A percentile compares a stretch with the other conserved stretches of the same genome.
Conservation (phyloP, 176 grass and related monocot species). For the Coix lacrymajobi region DNA sequence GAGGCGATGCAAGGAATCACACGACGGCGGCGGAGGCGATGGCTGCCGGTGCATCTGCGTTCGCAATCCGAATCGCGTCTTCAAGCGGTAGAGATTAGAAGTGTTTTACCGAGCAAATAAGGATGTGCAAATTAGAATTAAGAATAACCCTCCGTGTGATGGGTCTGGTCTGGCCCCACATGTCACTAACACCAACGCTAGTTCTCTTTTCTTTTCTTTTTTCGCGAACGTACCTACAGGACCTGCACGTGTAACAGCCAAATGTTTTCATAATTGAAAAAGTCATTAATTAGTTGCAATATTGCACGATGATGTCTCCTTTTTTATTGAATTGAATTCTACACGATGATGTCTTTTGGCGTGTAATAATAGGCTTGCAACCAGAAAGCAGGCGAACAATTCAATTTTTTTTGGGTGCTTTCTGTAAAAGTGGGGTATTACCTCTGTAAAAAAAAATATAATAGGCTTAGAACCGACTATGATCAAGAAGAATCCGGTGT, state of each 20-base stretch:
- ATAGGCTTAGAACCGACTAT: neutral
- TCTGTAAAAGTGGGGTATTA: neutral
- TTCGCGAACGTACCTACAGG: neutral
- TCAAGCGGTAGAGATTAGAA: slow-evolving; percentile 14
- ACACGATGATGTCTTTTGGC: no score
- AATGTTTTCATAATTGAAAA: no score
- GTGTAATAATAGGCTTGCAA: neutral
- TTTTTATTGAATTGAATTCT: no score
- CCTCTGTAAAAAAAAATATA: neutral
- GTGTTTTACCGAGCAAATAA: neutral
- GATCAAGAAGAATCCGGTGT: neutral
- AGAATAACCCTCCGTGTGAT: neutral
- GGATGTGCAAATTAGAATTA: no score
- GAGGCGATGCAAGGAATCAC: slow-evolving; percentile 6
- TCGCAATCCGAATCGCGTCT: slow-evolving; percentile 38
- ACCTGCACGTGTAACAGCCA: no score
- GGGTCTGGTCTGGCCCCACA: neutral
- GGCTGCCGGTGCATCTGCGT: slow-evolving; percentile 4
- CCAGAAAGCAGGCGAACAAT: neutral
- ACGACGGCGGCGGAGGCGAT: neutral
- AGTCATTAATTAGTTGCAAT: no score
- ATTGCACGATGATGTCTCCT: no score
- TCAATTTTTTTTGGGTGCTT: neutral
- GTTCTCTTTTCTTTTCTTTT: neutral
- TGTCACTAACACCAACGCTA: neutral